A percentile compares a stretch with the other conserved stretches of the same genome.
phyloP scores from a whole-genome alignment of 2,329 filamentous ascomycete genomes.

The Calonectria pseudoturangicola region DNA sequence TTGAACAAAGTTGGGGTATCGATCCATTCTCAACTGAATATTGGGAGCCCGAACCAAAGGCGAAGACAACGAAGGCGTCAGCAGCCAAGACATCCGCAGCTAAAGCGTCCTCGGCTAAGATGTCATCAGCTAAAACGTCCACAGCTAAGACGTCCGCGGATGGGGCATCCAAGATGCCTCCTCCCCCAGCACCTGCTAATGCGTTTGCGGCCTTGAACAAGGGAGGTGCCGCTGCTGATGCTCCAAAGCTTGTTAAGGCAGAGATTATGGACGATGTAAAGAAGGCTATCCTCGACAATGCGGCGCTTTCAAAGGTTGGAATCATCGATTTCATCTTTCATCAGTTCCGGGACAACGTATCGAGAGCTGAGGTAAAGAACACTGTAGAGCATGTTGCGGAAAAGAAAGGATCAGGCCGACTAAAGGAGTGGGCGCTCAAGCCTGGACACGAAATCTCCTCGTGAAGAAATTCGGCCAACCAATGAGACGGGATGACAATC shows the following conservation, averaged over 20 bases:
- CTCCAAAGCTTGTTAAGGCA: constrained; percentile 59
- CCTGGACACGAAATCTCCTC: constrained; percentile 61
- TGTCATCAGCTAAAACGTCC: constrained; percentile 1
- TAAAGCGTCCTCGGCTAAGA: constrained; percentile 34
- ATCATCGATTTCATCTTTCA: constrained; percentile 64
- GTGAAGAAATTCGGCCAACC: constrained; percentile 45
- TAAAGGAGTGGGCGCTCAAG: constrained; percentile 63
- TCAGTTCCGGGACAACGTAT: constrained; percentile 61
- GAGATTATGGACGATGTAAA: constrained; percentile 65
- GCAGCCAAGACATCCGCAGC: constrained; percentile 52
- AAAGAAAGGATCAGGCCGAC: constrained; percentile 61
- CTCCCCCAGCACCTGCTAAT: constrained; percentile 58
- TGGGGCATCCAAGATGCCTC: constrained; percentile 55
- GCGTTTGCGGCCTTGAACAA: constrained; percentile 61
- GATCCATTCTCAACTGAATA: constrained; percentile 90
- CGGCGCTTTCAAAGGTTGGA: constrained; percentile 63
- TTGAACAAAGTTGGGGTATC: constrained; percentile 75
- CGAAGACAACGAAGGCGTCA: constrained; percentile 46
- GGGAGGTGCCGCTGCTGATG: constrained; percentile 41
- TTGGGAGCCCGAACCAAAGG: constrained; percentile 75
- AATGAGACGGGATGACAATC: constrained; percentile 41
- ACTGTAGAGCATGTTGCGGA: constrained; percentile 64
- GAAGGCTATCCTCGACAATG: constrained; percentile 63
- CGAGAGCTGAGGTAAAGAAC: constrained; percentile 64
- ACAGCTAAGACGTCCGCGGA: constrained; percentile 41